phyloP scores from a whole-genome alignment of 2,329 filamentous ascomycete species.

The Botrytis sinoallii region DNA sequence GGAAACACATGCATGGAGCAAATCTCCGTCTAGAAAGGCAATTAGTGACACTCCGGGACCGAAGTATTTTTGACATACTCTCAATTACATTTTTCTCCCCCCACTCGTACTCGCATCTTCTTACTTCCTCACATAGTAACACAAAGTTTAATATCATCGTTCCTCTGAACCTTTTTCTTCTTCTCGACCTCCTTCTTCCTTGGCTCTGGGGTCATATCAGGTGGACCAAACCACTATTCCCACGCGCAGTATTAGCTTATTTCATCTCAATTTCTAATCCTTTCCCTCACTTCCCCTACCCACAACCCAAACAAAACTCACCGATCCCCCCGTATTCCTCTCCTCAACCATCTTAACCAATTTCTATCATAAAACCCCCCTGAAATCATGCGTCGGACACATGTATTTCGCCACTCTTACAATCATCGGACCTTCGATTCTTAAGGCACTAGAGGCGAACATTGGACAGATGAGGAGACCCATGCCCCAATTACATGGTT shows the following conservation, averaged over 20 bases:
- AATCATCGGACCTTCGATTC: slow-evolving; percentile 12
- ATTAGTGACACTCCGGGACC: background rate
- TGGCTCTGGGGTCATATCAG: background rate
- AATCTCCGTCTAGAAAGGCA: background rate
- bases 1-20: background rate
- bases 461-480: slow-evolving; percentile 13
- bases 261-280: background rate
- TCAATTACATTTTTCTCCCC: background rate
- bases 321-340: slow-evolving; percentile 1
- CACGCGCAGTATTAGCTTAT: background rate
- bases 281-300: background rate
- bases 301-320: background rate
- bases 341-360: slow-evolving; percentile 18
- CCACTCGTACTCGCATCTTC: background rate
- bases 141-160: slow-evolving; percentile 1
- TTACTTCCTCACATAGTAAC: slow-evolving; percentile 3
- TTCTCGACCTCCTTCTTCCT: background rate
- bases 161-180: background rate
- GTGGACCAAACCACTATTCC: slow-evolving; percentile 18
- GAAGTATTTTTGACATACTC: background rate
- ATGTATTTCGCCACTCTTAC: background rate
- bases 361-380: slow-evolving; percentile 15
- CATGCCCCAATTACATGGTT: background rate
- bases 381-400: background rate
- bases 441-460: slow-evolving; percentile 8